These are phyloP conservation scores for Aspergillus novofumigatus DNA, from an alignment of 2,329 filamentous ascomycete genomes.

Conservation along the genomic window DNA sequence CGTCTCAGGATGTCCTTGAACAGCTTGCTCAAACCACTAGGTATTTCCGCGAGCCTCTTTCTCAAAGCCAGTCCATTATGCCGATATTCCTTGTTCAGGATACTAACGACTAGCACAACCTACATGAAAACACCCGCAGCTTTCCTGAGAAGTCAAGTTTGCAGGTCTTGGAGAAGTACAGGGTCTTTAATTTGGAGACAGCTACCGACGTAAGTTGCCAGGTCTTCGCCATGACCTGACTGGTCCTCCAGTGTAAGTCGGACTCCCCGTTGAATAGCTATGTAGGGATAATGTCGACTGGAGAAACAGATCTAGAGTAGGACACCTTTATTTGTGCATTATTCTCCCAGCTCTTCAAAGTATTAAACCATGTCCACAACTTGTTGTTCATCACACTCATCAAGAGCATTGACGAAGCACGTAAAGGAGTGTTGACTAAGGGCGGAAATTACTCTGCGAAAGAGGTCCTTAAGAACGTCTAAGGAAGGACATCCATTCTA, in stretches of 20 bases:
- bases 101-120: constrained; percentile 43
- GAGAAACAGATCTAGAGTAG: constrained; percentile 36
- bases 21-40: constrained; percentile 41
- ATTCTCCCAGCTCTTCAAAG: constrained; percentile 31
- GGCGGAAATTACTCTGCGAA: constrained; percentile 7
- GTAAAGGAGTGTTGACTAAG: constrained; percentile 16
- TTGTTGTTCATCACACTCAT: constrained; percentile 42
- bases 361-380: constrained; percentile 35
- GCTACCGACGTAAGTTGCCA: constrained; percentile 14
- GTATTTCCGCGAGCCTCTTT: constrained; percentile 37
- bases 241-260: constrained; percentile 38
- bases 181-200: constrained; percentile 15
- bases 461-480: constrained; percentile 17
- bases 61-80: constrained; percentile 23
- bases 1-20: constrained; percentile 51
- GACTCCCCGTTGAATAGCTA: constrained; percentile 28
- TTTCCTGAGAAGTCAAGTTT: constrained; percentile 32
- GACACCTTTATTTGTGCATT: constrained; percentile 4
- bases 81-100: constrained; percentile 42
- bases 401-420: constrained; percentile 45
- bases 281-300: constrained; percentile 44
- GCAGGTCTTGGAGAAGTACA: constrained; percentile 23
- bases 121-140: constrained; percentile 46
- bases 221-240: constrained; percentile 33
- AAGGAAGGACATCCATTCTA: constrained; percentile 6